These are phyloP conservation scores for Otatea glauca DNA, from an alignment of 176 grass and related monocot genomes.

Conservation along the genomic window DNA sequence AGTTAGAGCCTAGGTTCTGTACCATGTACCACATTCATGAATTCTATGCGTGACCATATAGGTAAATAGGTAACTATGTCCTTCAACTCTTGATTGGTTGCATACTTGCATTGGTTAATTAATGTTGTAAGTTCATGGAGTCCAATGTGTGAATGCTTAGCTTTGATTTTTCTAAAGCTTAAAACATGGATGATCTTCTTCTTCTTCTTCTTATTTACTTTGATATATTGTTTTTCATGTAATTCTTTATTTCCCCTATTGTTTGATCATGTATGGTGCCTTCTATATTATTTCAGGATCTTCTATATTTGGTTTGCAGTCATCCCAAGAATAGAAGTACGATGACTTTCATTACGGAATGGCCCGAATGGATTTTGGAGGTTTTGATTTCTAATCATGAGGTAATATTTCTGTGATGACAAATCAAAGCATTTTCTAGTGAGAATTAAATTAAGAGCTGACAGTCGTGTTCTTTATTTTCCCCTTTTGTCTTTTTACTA, in stretches of 20 bases:
- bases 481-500: background rate
- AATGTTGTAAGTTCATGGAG: background rate
- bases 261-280: conserved; percentile 33
- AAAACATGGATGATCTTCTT: conserved; percentile 19
- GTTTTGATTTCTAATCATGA: conserved; percentile 85
- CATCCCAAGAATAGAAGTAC: conserved; percentile 73
- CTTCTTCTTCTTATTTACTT: too few relatives aligned
- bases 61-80: background rate
- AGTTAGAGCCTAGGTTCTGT: background rate
- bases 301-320: conserved; percentile 79
- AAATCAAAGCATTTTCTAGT: conserved; percentile 36
- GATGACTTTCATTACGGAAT: conserved; percentile 71
- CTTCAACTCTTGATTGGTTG: conserved; percentile 2
- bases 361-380: conserved; percentile 90
- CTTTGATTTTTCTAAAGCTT: conserved; percentile 15
- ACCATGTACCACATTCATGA: background rate
- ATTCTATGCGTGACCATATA: conserved; percentile 3
- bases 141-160: conserved; percentile 16
- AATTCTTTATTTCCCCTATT: conserved; percentile 6
- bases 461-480: conserved; percentile 13
- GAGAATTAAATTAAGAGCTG: conserved; percentile 25
- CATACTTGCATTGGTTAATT: background rate
- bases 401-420: conserved; percentile 54
- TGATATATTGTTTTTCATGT: conserved; percentile 9
- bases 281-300: conserved; percentile 73